phyloP scores from a whole-genome alignment of 208 protist species.

The Trypanosoma scelopori region DNA sequence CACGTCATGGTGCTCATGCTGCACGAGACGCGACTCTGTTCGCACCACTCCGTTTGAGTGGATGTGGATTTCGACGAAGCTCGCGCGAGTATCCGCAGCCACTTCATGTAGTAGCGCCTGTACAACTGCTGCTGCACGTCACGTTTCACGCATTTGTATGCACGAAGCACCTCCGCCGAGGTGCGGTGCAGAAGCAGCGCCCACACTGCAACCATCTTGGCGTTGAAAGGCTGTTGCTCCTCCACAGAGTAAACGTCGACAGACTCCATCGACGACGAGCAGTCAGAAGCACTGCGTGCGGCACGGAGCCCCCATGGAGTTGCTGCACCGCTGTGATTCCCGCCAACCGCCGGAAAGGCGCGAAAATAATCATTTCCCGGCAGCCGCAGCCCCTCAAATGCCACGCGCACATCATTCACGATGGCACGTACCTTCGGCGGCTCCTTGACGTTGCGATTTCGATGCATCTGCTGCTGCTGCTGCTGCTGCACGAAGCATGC shows the following conservation, averaged over 20 bases:
- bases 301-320: neutral
- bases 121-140: constrained; percentile 35
- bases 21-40: neutral
- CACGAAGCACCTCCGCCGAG: constrained; percentile 32
- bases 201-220: constrained; percentile 1
- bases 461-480: neutral
- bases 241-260: constrained; percentile 5
- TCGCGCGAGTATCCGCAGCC: constrained; percentile 14
- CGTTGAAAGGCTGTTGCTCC: constrained; percentile 26
- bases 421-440: neutral
- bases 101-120: constrained; percentile 53
- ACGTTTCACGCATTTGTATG: constrained; percentile 46
- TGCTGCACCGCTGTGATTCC: neutral
- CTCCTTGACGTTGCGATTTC: neutral
- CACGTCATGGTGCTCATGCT: no score
- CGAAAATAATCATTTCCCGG: no score
- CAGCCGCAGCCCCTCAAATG: no score
- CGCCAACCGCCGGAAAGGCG: no score
- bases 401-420: neutral
- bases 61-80: neutral
- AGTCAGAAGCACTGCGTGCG: neutral
- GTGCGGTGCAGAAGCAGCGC: constrained; percentile 11
- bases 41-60: constrained; percentile 19
- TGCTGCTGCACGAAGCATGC: neutral
- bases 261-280: neutral